Evolutionary conservation across 2,329 filamentous ascomycete species (phyloP), one percentile per base, ranked within the genome.

Genomic region (Chalara sp.): DNA sequence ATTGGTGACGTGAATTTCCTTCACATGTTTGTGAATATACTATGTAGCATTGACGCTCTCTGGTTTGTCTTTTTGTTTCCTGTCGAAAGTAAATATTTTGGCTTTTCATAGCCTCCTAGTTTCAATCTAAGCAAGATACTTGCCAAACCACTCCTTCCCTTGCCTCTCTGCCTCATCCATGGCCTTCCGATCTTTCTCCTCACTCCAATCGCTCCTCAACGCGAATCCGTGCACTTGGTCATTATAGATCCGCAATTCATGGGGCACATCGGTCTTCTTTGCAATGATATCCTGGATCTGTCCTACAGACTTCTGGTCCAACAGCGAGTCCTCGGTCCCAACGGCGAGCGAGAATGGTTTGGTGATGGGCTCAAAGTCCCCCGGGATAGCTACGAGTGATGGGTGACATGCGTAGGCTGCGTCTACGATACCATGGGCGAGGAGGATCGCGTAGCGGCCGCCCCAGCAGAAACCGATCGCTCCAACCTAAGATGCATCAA

Each of bases 401-500:
- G 71, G 71, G 60, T 73, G 71, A 48, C 65, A 70, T 1, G 67
- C 66, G 51, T 66, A 68, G 5, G 66, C 68, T 6, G 70, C 71
- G 58, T 73, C 69, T 13, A 71, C 67, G 4, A 59, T 56, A 11
- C 59, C 60, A 30, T 72, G 69, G 6, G 72, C 68, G 6, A 81
- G 70, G 30, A 71, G 63, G 8, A 78, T 62, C 2, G 71, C 67
- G 56, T 80, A 74, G 54, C 76, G 76, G 39, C 76, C 80, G 35
- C 80, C 80, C 80, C 79, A 84, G 67, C 78, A 82, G 66, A 80
- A 83, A 0, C 80, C 80, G 0, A 76, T 74, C 0, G 71, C 74
- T 29, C 73, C 78, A 46, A 82, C 63, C 21, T 21, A 21, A 21
- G 21, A 21, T 21, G 21, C 21, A 21, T 21, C 21, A 21, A 21